These are phyloP conservation scores for Diaporthe amygdali DNA, from an alignment of 2,329 filamentous ascomycete genomes.

Conservation along the genomic window DNA sequence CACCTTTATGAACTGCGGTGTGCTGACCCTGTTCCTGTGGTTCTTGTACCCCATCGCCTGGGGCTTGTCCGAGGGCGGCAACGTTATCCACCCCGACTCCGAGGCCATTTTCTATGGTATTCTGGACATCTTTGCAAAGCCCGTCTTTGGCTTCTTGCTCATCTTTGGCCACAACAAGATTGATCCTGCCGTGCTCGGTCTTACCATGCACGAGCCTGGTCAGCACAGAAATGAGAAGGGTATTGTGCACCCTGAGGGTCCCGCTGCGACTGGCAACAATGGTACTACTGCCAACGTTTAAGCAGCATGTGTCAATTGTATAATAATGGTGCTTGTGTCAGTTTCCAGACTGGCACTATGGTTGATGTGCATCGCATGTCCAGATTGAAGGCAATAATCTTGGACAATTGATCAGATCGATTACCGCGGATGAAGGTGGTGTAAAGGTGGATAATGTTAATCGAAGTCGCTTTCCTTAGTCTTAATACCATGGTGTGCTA, in stretches of 20 bases:
- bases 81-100: constrained; percentile 68
- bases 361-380: too few relatives aligned
- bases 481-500: not conserved
- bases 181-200: constrained; percentile 59
- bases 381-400: too few relatives aligned
- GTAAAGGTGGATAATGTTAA: not conserved
- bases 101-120: constrained; percentile 74
- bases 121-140: constrained; percentile 69
- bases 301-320: too few relatives aligned
- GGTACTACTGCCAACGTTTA: not conserved
- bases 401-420: too few relatives aligned
- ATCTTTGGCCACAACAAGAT: constrained; percentile 69
- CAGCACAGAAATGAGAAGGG: not conserved
- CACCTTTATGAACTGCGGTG: constrained; percentile 61
- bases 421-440: too few relatives aligned
- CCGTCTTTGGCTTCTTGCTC: constrained; percentile 64
- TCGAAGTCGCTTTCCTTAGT: not conserved
- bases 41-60: constrained; percentile 69
- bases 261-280: not conserved
- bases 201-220: constrained; percentile 42
- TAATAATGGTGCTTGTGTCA: too few relatives aligned
- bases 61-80: constrained; percentile 68
- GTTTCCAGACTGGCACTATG: too few relatives aligned
- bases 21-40: constrained; percentile 65
- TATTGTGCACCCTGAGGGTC: not conserved